These are phyloP conservation scores for Citrus mangshanensis DNA, from an alignment of 345 rosid genomes.

Conservation along the genomic window DNA sequence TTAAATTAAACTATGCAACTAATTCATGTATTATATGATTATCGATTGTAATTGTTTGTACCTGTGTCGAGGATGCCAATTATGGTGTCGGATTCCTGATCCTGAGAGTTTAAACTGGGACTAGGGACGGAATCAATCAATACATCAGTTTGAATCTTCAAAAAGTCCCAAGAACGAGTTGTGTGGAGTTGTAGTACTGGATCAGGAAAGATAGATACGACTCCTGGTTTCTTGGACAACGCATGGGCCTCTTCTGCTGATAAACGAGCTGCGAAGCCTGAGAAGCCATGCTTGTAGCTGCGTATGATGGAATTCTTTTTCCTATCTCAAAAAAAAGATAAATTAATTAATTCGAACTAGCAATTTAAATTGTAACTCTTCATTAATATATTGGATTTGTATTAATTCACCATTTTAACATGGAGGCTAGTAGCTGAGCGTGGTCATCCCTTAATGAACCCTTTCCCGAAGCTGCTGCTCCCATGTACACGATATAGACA, in stretches of 20 bases:
- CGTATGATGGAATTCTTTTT: constrained; percentile 40
- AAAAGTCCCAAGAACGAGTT: constrained; percentile 94
- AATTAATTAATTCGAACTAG: too few relatives aligned
- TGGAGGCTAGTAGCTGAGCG: constrained; percentile 47
- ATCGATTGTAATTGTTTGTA: constrained; percentile 2
- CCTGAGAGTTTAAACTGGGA: constrained; percentile 29
- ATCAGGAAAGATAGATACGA: constrained; percentile 71
- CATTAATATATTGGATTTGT: too few relatives aligned
- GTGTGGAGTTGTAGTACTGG: constrained; percentile 66
- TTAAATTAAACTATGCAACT: too few relatives aligned
- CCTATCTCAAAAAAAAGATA: constrained; percentile 29
- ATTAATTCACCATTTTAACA: constrained; percentile 34
- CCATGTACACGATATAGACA: constrained; percentile 73
- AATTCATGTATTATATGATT: too few relatives aligned
- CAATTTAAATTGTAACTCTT: too few relatives aligned
- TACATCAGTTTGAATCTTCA: constrained; percentile 54
- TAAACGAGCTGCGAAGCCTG: constrained; percentile 77
- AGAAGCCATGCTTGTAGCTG: constrained; percentile 56
- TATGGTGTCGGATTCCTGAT: constrained; percentile 39
- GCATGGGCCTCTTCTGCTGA: constrained; percentile 61
- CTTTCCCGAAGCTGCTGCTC: constrained; percentile 43
- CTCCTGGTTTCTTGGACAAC: constrained; percentile 55
- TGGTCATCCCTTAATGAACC: constrained; percentile 29
- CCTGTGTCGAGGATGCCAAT: constrained; percentile 81
- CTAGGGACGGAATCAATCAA: constrained; percentile 38